These are phyloP conservation scores for Sphenostylis stenocarpa DNA, from an alignment of 306 rosid species.

Conservation along the genomic window DNA sequence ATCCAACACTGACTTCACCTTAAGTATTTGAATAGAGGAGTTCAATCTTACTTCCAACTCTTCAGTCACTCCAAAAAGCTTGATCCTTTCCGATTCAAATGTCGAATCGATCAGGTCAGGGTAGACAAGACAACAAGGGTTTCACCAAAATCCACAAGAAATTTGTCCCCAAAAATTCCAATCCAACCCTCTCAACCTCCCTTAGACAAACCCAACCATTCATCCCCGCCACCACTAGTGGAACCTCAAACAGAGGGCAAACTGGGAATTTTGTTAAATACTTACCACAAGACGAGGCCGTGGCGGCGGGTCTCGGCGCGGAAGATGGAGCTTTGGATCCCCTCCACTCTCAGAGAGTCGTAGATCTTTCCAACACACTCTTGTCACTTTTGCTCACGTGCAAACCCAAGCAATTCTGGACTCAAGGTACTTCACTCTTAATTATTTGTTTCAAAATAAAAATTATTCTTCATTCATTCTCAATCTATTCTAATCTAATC, in stretches of 20 bases:
- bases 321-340: conserved; percentile 91
- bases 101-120: conserved; percentile 54
- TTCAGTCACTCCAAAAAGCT: neutral
- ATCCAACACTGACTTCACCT: neutral
- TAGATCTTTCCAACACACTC: conserved; percentile 81
- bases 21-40: neutral
- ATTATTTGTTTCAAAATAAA: neutral
- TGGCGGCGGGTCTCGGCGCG: conserved; percentile 84
- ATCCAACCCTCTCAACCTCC: conserved; percentile 67
- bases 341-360: conserved; percentile 86
- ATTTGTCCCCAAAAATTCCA: conserved; percentile 65
- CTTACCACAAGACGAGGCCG: conserved; percentile 94
- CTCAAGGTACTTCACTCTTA: conserved; percentile 55
- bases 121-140: conserved; percentile 56
- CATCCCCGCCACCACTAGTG: neutral
- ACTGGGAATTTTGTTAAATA: conserved; percentile 72
- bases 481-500: neutral
- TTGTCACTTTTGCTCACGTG: conserved; percentile 79
- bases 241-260: neutral
- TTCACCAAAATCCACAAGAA: conserved; percentile 51
- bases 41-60: neutral
- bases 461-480: neutral
- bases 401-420: conserved; percentile 87
- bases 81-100: conserved; percentile 24
- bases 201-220: conserved; percentile 56